Evolutionary conservation across 2,329 filamentous ascomycete genomes (phyloP).

Genomic region (Aspergillus ibericus): DNA sequence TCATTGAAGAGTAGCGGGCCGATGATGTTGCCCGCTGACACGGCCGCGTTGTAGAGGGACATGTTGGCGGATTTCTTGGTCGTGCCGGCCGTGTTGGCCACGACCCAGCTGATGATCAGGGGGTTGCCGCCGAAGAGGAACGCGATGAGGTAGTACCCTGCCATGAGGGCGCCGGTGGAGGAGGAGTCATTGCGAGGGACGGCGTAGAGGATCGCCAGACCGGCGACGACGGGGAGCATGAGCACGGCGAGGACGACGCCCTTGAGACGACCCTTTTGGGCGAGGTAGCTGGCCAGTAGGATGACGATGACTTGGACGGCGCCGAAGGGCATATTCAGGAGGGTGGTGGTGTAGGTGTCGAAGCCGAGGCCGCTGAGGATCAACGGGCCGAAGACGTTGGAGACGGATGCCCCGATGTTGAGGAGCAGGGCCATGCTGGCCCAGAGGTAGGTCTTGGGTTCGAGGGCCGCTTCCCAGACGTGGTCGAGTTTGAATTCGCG

Average conservation of each 20-base stretch:
- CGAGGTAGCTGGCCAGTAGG: constrained; percentile 58
- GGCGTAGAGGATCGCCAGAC: constrained; percentile 56
- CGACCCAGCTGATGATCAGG: constrained; percentile 67
- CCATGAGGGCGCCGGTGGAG: constrained; percentile 53
- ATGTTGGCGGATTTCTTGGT: constrained; percentile 68
- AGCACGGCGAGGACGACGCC: constrained; percentile 55
- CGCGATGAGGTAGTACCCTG: constrained; percentile 64
- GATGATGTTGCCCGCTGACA: constrained; percentile 65
- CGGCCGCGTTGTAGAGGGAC: constrained; percentile 63
- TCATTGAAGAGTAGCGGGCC: constrained; percentile 63
- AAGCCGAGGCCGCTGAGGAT: constrained; percentile 63
- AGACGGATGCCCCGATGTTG: constrained; percentile 64
- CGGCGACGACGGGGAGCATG: constrained; percentile 61
- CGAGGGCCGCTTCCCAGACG: constrained; percentile 43
- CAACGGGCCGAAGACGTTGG: constrained; percentile 65
- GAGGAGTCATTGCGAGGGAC: constrained; percentile 46
- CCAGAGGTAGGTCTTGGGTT: constrained; percentile 59
- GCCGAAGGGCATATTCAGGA: constrained; percentile 69
- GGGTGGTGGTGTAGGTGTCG: constrained; percentile 56
- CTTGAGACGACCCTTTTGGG: constrained; percentile 59
- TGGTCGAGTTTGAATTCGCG: constrained; percentile 50
- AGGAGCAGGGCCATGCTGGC: constrained; percentile 61
- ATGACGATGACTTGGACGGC: constrained; percentile 62
- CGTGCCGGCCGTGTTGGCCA: constrained; percentile 66
- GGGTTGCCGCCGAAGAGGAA: constrained; percentile 68